Evolutionary conservation across 352 stramenopile species (phyloP).

Genomic region (Pythium folliculosum): DNA sequence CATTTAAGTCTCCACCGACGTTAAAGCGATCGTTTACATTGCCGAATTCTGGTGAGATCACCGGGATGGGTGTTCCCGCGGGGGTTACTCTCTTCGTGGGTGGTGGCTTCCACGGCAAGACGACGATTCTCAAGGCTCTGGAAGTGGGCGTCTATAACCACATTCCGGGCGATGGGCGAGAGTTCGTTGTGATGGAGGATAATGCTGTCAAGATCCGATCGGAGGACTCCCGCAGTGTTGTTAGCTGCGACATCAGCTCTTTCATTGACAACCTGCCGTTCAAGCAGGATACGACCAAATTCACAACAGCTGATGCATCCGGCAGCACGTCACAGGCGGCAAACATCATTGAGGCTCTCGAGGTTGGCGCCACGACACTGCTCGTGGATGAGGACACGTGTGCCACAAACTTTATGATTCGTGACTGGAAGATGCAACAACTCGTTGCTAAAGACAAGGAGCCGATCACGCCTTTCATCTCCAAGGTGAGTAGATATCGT

Average conservation of each 20-base stretch:
- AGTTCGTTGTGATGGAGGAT: slow-evolving; percentile 91
- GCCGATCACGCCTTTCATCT: slow-evolving; percentile 97
- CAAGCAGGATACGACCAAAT: slow-evolving; percentile 91
- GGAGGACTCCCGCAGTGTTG: slow-evolving; percentile 93
- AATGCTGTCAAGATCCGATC: slow-evolving; percentile 95
- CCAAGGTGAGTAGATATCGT: slow-evolving; percentile 44
- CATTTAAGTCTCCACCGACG: slow-evolving; percentile 85
- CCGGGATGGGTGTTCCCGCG: slow-evolving; percentile 93
- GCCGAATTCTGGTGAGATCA: slow-evolving; percentile 81
- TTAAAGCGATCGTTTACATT: slow-evolving; percentile 87
- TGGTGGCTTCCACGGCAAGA: slow-evolving; percentile 98
- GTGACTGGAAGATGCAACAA: slow-evolving; percentile 97
- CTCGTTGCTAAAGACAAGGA: slow-evolving; percentile 96
- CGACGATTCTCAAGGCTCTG: slow-evolving; percentile 93
- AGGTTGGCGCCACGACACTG: slow-evolving; percentile 90
- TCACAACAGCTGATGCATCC: slow-evolving; percentile 93
- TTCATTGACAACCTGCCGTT: slow-evolving; percentile 98
- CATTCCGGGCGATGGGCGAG: slow-evolving; percentile 92
- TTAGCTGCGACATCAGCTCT: slow-evolving; percentile 90
- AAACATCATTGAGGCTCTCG: slow-evolving; percentile 95
- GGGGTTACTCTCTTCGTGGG: slow-evolving; percentile 97
- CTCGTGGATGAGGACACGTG: slow-evolving; percentile 98
- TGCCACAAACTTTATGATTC: slow-evolving; percentile 98
- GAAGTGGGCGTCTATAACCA: slow-evolving; percentile 97
- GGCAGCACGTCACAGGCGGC: slow-evolving; percentile 96